Percentiles rank a stretch among this genome's conserved stretches.
phyloP scores from a whole-genome alignment of 2,329 filamentous ascomycete genomes.

The Aspergillus aculeatus region DNA sequence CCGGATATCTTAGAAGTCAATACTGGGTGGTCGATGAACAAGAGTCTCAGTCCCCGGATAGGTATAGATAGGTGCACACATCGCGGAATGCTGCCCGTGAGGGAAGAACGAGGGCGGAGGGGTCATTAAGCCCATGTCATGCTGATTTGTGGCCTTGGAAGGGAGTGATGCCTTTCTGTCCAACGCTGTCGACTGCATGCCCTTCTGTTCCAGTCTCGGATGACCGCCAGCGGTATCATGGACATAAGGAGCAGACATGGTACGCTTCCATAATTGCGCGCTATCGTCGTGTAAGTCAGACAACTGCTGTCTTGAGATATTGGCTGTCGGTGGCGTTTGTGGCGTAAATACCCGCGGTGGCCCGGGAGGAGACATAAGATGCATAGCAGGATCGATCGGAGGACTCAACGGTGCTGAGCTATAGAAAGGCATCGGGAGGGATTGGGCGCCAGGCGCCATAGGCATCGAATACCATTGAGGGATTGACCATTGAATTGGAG shows the following conservation, averaged over 20 bases:
- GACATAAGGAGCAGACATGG: slow-evolving; percentile 28
- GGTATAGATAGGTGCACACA: slow-evolving; percentile 30
- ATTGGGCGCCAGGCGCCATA: slow-evolving; percentile 26
- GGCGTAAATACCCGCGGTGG: slow-evolving; percentile 19
- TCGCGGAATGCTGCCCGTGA: slow-evolving; percentile 24
- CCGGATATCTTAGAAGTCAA: slow-evolving; percentile 22
- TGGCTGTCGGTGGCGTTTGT: slow-evolving; percentile 21
- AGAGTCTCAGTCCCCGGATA: slow-evolving; percentile 27
- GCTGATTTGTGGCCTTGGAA: slow-evolving; percentile 17
- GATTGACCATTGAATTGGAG: slow-evolving; percentile 25
- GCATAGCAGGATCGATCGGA: slow-evolving; percentile 25
- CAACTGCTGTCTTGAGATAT: slow-evolving; percentile 18
- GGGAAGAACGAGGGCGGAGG: slow-evolving; percentile 25
- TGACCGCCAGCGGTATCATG: slow-evolving; percentile 16
- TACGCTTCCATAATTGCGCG: slow-evolving; percentile 31
- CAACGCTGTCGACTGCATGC: slow-evolving; percentile 17
- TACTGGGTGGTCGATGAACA: slow-evolving; percentile 21
- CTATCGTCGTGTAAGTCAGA: slow-evolving; percentile 21
- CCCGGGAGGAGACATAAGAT: slow-evolving; percentile 24
- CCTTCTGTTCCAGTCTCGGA: slow-evolving; percentile 20
- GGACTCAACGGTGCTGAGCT: slow-evolving; percentile 25
- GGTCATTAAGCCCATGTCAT: slow-evolving; percentile 18
- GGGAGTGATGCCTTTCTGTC: slow-evolving; percentile 20
- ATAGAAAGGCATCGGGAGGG: slow-evolving; percentile 25
- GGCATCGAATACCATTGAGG: slow-evolving; percentile 33